Evolutionary conservation across 2,329 filamentous ascomycete genomes (phyloP), one percentile per base, ranked within the genome.

Genomic region (Calonectria pseudoreteaudii): DNA sequence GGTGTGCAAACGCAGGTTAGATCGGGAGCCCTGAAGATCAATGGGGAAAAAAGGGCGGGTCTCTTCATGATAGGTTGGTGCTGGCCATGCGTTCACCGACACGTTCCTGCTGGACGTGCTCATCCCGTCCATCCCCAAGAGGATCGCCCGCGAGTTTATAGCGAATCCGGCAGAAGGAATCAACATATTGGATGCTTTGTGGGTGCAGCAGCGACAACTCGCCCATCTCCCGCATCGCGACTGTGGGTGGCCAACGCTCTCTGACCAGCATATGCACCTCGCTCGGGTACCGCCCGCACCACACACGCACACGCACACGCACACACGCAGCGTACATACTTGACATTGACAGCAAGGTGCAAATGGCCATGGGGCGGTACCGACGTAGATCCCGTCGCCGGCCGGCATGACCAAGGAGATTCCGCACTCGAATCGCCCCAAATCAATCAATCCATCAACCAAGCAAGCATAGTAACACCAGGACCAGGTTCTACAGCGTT

Each of bases 401-500:
- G 64, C 68, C 53, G 69, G 69, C 68, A 69, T 69, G 66, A 47
- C 49, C 66, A 30, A 65, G 47, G 36, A 69, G 58, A 66, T 66
- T 66, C 71, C 47, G 58, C 56, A 47, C 47, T 36, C 20, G n/a
- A 47, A n/a, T 23, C 44, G 44, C 44, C 20, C 44, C 44, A 47
- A 23, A 23, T 47, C 44, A 47, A 47, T 5, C 26, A 26, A 53
- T 8, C 26, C 11, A 53, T 18, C 50, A 30, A 66, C n/a, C 60
- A 44, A 49, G 11, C 60, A 67, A 36, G 56, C 65, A 31, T 41
- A 69, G 30, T 11, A 47, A 18, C 31, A 7, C 65, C 70, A 65
- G 74, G 74, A 74, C 71, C 72, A 71, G 75, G 71, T 66, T 73
- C 62, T 70, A 58, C 52, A 74, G 69, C 53, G 66, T 62, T 66